Evolutionary conservation across 495 filamentous ascomycete species (phyloP).

Genomic region (Hypoxylon crocopeplum): DNA sequence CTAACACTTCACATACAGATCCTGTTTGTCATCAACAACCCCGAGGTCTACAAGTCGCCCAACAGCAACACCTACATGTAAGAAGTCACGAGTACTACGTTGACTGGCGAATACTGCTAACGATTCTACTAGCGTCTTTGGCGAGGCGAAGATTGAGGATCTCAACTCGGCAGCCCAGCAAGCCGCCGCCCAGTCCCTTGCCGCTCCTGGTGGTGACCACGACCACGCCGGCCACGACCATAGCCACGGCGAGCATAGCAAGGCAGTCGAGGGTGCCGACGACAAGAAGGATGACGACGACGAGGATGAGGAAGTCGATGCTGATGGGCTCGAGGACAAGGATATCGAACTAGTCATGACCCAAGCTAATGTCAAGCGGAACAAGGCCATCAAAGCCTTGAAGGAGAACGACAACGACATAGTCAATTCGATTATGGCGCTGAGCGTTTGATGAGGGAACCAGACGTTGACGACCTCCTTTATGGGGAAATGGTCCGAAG

Average conservation of each 20-base stretch:
- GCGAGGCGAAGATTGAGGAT: slow-evolving; percentile 99
- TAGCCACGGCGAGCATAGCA: slow-evolving; percentile 71
- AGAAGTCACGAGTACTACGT: slow-evolving; percentile 42
- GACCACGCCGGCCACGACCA: slow-evolving; percentile 70
- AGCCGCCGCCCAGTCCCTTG: slow-evolving; percentile 74
- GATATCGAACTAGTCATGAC: slow-evolving; percentile 99
- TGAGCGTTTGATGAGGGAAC: slow-evolving; percentile 77
- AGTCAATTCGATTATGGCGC: slow-evolving; percentile 99
- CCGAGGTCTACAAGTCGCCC: slow-evolving; percentile 98
- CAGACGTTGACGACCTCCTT: neutral
- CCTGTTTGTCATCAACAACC: slow-evolving; percentile 98
- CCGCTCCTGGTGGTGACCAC: slow-evolving; percentile 46
- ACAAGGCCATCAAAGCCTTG: slow-evolving; percentile 97
- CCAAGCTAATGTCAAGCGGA: slow-evolving; percentile 92
- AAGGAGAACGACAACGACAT: slow-evolving; percentile 99
- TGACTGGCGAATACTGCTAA: slow-evolving; percentile 5
- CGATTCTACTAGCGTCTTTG: slow-evolving; percentile 79
- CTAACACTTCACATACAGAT: slow-evolving; percentile 66
- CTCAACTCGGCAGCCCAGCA: slow-evolving; percentile 96
- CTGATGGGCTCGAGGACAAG: slow-evolving; percentile 92
- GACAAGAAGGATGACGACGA: slow-evolving; percentile 84
- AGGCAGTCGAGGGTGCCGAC: slow-evolving; percentile 71
- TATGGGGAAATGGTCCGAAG: neutral
- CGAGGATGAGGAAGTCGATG: slow-evolving; percentile 94
- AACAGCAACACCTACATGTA: slow-evolving; percentile 99